phyloP scores from a whole-genome alignment of 352 stramenopile genomes.

The Pythium coloratum region DNA sequence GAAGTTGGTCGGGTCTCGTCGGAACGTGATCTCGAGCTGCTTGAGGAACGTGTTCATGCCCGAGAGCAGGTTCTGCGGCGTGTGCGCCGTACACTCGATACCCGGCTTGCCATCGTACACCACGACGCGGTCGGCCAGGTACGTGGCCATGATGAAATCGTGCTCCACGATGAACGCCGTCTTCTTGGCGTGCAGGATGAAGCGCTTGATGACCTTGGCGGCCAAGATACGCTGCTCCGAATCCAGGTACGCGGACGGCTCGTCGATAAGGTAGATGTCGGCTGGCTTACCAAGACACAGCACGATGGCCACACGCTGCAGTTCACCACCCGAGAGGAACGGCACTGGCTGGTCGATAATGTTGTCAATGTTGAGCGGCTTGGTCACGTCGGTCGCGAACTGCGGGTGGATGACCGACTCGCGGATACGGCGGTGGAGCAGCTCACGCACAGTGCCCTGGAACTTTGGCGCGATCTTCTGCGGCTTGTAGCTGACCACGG shows the following conservation, averaged over 20 bases:
- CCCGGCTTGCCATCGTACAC: slow-evolving; percentile 95
- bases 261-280: slow-evolving; percentile 99
- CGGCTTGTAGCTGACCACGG: slow-evolving; percentile 97
- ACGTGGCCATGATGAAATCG: slow-evolving; percentile 99
- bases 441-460: slow-evolving; percentile 95
- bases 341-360: slow-evolving; percentile 99
- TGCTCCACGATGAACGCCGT: slow-evolving; percentile 99
- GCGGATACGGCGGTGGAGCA: slow-evolving; percentile 98
- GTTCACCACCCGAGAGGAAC: slow-evolving; percentile 98
- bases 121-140: slow-evolving; percentile 96
- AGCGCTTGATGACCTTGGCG: slow-evolving; percentile 99
- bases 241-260: slow-evolving; percentile 99
- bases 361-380: slow-evolving; percentile 96
- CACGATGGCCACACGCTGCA: slow-evolving; percentile 98
- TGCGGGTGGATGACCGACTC: slow-evolving; percentile 98
- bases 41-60: slow-evolving; percentile 99
- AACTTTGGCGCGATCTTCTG: slow-evolving; percentile 98
- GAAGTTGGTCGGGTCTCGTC: slow-evolving; percentile 98
- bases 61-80: slow-evolving; percentile 93
- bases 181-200: slow-evolving; percentile 99
- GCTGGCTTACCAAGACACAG: slow-evolving; percentile 97
- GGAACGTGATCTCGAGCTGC: slow-evolving; percentile 98
- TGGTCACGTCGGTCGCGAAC: slow-evolving; percentile 99
- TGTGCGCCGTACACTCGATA: slow-evolving; percentile 96
- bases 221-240: slow-evolving; percentile 99